Base-by-base conservation (phyloP, 2,329 filamentous ascomycete species). In the Rhytidhysteron rufulum region DNA sequence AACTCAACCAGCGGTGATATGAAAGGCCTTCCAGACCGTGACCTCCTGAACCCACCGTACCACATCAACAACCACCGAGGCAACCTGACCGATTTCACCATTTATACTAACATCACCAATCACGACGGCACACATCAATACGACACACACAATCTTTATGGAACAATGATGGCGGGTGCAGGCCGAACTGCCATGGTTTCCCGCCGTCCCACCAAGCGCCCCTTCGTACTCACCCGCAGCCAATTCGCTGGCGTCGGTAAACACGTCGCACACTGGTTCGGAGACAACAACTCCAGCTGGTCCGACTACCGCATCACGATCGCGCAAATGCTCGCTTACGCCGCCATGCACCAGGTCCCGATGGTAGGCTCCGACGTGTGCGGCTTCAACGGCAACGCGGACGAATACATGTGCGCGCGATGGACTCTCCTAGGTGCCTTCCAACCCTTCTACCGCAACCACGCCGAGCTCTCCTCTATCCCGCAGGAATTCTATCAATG, bases 141-240 rank as follows among this genome's bases (percentile, higher is more conserved):
- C 55, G 86, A 90, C 50, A 85, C 81, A 0, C 86, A 90, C 60
- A 89, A 89, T 51, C 63, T 89, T 1, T 88, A 86, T 59, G 86
- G 86, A 1, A 77, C 78, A 53, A 74, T 87, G 80, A 90, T 89
- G 85, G 84, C 82, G 1, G 65, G 72, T 15, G 69, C 78, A 4
- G 85, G 83, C 0, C 75, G 79, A 38, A 63, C 74, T 10, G 81
- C 86, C 2, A 86, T 90, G 84, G 62, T 80, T 5, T 63, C 69
- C 10, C 78, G 85, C 7, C 77, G 84, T 0, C 84, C 86, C 0
- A 60, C 62, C 1, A 65, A 80, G 4, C 78, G 86, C 0, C 85
- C 86, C 1, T 60, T 90, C 43, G 71, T 90, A 34, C 86, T 91
- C 49, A 88, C 85, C 0, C 80, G 86, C 18, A 85, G 80, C 16